Percentiles rank a stretch among this genome's conserved stretches.
phyloP scores from a whole-genome alignment of 1,284 basidiomycete genomes.

The Rhodotorula sp. region DNA sequence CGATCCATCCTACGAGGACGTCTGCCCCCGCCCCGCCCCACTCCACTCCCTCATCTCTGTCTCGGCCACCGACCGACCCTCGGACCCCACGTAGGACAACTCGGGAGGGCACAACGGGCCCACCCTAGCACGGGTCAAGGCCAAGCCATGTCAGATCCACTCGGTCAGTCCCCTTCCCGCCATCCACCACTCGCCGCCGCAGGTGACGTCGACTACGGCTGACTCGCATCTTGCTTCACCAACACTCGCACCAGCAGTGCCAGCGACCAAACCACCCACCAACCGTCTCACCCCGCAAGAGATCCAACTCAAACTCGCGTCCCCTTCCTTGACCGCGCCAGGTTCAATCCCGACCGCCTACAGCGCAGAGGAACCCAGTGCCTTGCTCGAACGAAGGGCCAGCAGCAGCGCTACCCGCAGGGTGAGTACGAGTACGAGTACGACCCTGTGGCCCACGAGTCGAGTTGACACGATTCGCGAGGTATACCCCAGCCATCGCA shows the following conservation, averaged over 20 bases:
- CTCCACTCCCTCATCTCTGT: not conserved
- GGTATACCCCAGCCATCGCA: not conserved
- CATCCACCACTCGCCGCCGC: no score
- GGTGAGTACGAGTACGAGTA: no score
- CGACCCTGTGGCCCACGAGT: not conserved
- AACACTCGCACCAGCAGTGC: not conserved
- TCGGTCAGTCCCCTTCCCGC: not conserved
- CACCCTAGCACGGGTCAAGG: not conserved
- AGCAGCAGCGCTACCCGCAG: not conserved
- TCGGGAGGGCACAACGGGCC: no score
- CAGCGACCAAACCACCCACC: slow-evolving; percentile 37
- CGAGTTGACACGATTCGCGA: no score
- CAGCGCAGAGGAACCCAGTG: not conserved
- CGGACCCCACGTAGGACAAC: not conserved
- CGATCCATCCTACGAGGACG: no score
- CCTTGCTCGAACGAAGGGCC: not conserved
- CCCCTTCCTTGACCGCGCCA: slow-evolving; percentile 14
- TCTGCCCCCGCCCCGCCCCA: no score
- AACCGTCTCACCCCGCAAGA: slow-evolving; percentile 79
- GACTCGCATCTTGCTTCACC: not conserved
- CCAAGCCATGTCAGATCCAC: not conserved
- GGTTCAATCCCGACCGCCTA: not conserved
- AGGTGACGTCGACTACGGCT: not conserved
- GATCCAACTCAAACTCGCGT: slow-evolving; percentile 70
- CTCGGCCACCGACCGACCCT: not conserved